These are phyloP conservation scores for Trametes cubensis DNA, from an alignment of 768 basidiomycete species.

Conservation along the genomic window DNA sequence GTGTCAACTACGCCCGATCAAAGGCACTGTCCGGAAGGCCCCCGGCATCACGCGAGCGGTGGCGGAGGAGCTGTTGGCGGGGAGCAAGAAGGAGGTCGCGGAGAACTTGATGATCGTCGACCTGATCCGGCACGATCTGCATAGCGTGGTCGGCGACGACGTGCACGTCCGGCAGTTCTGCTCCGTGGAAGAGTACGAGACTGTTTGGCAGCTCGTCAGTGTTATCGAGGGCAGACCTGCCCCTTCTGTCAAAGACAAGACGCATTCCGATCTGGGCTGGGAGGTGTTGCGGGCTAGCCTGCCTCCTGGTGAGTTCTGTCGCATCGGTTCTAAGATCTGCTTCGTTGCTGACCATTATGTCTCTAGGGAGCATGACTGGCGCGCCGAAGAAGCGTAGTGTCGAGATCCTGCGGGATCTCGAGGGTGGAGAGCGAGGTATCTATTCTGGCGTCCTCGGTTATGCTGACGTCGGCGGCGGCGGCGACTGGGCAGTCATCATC, in stretches of 20 bases:
- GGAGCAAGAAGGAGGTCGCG: conserved; percentile 85
- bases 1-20: conserved; percentile 92
- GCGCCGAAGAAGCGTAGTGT: conserved; percentile 95
- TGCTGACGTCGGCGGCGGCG: conserved; percentile 84
- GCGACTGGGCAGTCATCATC: conserved; percentile 94
- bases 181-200: conserved; percentile 86
- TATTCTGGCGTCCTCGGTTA: conserved; percentile 96
- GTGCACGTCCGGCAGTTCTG: conserved; percentile 88
- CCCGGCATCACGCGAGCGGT: conserved; percentile 63
- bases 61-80: conserved; percentile 63
- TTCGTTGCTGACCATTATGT: neutral
- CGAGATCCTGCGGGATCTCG: conserved; percentile 82
- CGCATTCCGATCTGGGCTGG: conserved; percentile 63
- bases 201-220: conserved; percentile 94
- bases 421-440: conserved; percentile 69
- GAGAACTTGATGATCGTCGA: conserved; percentile 99
- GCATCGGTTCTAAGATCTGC: neutral
- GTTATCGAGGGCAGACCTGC: conserved; percentile 78
- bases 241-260: conserved; percentile 20
- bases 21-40: conserved; percentile 83
- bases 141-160: conserved; percentile 78
- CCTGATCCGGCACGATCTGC: conserved; percentile 90
- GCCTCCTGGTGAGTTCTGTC: conserved; percentile 71
- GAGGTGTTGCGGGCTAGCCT: conserved; percentile 77
- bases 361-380: conserved; percentile 91